These are phyloP conservation scores for Geosmithia putterillii DNA, from an alignment of 2,329 filamentous ascomycete genomes.

Conservation along the genomic window DNA sequence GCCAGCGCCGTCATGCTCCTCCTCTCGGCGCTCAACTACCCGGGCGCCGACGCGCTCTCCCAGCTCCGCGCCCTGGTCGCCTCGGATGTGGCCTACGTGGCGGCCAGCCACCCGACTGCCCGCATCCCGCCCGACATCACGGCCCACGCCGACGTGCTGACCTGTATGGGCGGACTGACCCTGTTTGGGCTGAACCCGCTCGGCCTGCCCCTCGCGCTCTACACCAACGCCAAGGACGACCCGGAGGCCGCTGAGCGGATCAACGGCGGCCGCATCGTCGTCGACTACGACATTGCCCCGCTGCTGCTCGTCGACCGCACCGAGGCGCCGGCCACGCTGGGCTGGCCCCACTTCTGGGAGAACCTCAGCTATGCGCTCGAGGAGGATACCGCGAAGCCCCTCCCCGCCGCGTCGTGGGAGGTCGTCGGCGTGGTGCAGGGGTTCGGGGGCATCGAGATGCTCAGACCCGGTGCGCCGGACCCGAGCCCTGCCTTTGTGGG, in stretches of 20 bases:
- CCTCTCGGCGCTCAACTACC: conserved; percentile 84
- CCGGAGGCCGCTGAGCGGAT: no score
- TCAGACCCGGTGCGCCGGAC: conserved; percentile 29
- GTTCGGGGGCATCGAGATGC: conserved; percentile 45
- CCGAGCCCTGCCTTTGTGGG: not conserved
- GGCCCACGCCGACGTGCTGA: conserved; percentile 53
- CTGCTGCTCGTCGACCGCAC: conserved; percentile 47
- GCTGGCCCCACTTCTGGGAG: conserved; percentile 44
- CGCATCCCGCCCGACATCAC: conserved; percentile 9
- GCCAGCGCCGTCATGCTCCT: conserved; percentile 57
- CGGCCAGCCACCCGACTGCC: not conserved
- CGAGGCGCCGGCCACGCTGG: conserved; percentile 34
- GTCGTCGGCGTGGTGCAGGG: conserved; percentile 43
- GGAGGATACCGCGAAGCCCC: conserved; percentile 34
- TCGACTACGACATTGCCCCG: conserved; percentile 4
- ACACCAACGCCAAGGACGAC: conserved; percentile 5
- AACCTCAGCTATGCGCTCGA: conserved; percentile 50
- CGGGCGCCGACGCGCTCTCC: conserved; percentile 68
- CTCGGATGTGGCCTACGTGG: not conserved
- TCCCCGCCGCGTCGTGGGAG: conserved; percentile 40
- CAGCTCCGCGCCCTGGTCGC: conserved; percentile 29
- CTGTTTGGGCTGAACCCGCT: conserved; percentile 44
- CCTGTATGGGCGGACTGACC: conserved; percentile 61
- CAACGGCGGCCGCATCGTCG: conserved; percentile 8
- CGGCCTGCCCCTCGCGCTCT: conserved; percentile 21